A percentile compares a stretch with the other conserved stretches of the same genome.
These are phyloP conservation scores for Lepidium aucheri DNA, from an alignment of 345 rosid genomes.

Conservation along the genomic window DNA sequence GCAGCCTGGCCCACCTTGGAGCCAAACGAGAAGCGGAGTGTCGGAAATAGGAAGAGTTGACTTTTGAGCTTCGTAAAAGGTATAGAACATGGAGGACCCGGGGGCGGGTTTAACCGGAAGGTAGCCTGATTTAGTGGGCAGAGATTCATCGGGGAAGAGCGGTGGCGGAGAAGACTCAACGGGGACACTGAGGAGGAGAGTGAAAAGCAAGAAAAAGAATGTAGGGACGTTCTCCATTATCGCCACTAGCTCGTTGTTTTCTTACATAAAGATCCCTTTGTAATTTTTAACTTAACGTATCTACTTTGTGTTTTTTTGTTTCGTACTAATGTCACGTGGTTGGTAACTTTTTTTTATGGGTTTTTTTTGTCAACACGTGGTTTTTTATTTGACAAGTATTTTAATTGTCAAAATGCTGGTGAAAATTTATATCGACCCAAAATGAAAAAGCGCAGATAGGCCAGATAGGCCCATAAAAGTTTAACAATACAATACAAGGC, in stretches of 20 bases:
- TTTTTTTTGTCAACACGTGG: background rate
- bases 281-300: background rate
- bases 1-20: conserved; percentile 92
- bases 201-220: conserved; percentile 10
- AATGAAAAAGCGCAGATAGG: background rate
- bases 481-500: background rate
- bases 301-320: background rate
- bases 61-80: conserved; percentile 71
- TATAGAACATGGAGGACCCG: conserved; percentile 60
- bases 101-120: conserved; percentile 44
- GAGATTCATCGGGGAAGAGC: conserved; percentile 45
- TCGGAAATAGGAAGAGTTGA: conserved; percentile 32
- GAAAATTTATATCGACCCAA: background rate
- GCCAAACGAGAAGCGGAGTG: conserved; percentile 79
- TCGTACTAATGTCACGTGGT: conserved; percentile 8
- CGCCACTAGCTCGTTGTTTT: background rate
- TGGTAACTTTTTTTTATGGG: background rate
- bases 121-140: conserved; percentile 85
- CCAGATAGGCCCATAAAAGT: background rate
- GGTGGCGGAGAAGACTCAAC: conserved; percentile 22
- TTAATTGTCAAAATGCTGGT: too few species aligned
- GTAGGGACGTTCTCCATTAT: conserved; percentile 9
- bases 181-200: conserved; percentile 15
- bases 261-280: conserved; percentile 3
- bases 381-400: background rate